Evolutionary conservation across 192 early-diverging fungal genomes (phyloP), one percentile per base, ranked within the genome.

Genomic region (Powellomyces hirtus): DNA sequence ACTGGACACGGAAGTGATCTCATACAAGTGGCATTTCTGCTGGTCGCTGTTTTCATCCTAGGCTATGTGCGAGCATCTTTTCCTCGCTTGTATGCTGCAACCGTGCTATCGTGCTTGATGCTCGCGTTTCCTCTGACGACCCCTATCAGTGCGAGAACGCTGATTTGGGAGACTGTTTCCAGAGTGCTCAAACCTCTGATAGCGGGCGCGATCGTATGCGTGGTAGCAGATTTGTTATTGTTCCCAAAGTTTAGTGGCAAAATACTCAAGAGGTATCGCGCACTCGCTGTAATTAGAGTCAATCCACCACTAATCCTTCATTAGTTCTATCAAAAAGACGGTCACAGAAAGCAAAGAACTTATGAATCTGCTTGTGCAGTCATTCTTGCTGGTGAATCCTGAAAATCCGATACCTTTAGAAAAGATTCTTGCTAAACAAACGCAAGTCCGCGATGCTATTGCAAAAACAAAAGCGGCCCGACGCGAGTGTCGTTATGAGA

Each of bases 281-380:
- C 40, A 42, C 40, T 42, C 40, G 11, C 40, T n/a, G 40, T n/a
- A n/a, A 10, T 42, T 42, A 8, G 40, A 42, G 40, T 42, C 8
- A 42, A 8, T 13, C 40, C 18, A 18, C 40, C 40, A 42, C 40
- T 42, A 52, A 10, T 24, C 13, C 24, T 27, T 16, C 37, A n/a
- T n/a, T n/a, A 71, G 68, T 18, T 71, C 68, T 29, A 63, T 71
- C 38, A 27, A 63, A 13, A 20, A 52, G n/a, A 55, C 68, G n/a
- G 59, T 71, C 8, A 46, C 6, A 31, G 51, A 71, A 38, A 35
- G n/a, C 16, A 71, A 42, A 27, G 59, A 71, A 0, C 50, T 71
- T 8, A 29, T 71, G 24, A 50, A 71, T 18, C 24, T 71, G 4
- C 34, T 71, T 4, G 61, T 63, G 27, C 13, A 71, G 14, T 18